A percentile compares a stretch with the other conserved stretches of the same genome.
Conservation (phyloP, 2,329 filamentous ascomycete genomes). For the Proliferodiscus dingleyae region DNA sequence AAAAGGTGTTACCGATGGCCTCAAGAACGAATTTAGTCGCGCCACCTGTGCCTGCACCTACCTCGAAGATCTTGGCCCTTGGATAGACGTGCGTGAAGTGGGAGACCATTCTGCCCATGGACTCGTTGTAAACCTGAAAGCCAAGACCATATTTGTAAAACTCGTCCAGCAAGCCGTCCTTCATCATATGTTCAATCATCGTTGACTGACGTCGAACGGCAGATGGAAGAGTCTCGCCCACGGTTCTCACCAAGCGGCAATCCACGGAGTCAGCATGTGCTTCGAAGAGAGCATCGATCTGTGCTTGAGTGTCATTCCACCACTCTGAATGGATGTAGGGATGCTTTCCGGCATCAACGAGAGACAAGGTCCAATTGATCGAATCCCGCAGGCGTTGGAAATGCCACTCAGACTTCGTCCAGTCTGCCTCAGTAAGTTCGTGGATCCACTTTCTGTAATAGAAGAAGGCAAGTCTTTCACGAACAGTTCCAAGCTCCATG, state of each 20-base stretch:
- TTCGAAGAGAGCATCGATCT: slow-evolving; percentile 4
- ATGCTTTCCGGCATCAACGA: slow-evolving; percentile 10
- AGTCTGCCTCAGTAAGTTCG: slow-evolving; percentile 10
- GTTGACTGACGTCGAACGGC: slow-evolving; percentile 16
- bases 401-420: slow-evolving; percentile 9
- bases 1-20: slow-evolving; percentile 30
- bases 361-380: not conserved
- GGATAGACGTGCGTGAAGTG: slow-evolving; percentile 24
- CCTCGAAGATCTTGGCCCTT: slow-evolving; percentile 23
- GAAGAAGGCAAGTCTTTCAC: slow-evolving; percentile 13
- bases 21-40: slow-evolving; percentile 36
- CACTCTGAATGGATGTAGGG: slow-evolving; percentile 15
- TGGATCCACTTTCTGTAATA: slow-evolving; percentile 7
- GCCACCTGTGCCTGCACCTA: slow-evolving; percentile 41
- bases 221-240: slow-evolving; percentile 18
- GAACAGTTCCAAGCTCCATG: slow-evolving; percentile 7
- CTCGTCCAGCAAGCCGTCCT: slow-evolving; percentile 17
- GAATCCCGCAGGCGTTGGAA: slow-evolving; percentile 6
- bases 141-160: slow-evolving; percentile 20
- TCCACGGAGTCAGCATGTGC: slow-evolving; percentile 3
- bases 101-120: not conserved
- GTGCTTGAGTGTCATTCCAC: slow-evolving; percentile 2
- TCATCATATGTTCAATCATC: slow-evolving; percentile 21
- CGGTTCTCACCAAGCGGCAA: slow-evolving; percentile 11
- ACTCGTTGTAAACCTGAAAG: slow-evolving; percentile 22